These are phyloP conservation scores for Aphanomyces cochlioides DNA, from an alignment of 352 stramenopile genomes.

Conservation along the genomic window DNA sequence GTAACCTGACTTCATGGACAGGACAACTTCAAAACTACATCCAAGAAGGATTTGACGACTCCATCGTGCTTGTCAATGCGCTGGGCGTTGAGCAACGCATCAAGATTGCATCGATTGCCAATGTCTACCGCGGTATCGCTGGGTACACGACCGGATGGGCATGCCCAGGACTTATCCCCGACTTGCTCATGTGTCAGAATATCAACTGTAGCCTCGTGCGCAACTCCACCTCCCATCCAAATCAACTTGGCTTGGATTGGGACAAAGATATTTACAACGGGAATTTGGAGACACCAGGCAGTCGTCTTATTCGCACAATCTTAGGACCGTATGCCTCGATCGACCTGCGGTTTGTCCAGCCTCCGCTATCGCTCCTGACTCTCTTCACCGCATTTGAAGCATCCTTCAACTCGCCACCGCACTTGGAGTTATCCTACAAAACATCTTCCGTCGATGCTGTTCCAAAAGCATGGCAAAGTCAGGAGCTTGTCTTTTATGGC, in stretches of 20 bases:
- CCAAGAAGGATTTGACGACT: not conserved
- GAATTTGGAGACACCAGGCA: not conserved
- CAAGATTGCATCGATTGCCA: not conserved
- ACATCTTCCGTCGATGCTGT: too few species aligned
- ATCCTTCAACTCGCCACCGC: not conserved
- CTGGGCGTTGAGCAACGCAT: not conserved
- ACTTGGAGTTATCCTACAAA: not conserved
- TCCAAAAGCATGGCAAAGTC: too few species aligned
- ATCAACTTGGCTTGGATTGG: not conserved
- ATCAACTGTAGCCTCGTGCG: not conserved
- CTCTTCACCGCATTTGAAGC: not conserved
- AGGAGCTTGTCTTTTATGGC: not conserved
- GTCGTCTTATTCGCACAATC: not conserved
- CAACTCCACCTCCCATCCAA: too few species aligned
- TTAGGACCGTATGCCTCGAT: not conserved
- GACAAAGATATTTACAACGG: not conserved
- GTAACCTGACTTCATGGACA: not conserved
- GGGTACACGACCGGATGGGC: not conserved
- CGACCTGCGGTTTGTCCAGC: not conserved
- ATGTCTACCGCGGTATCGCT: not conserved
- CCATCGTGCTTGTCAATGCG: not conserved
- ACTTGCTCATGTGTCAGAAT: not conserved
- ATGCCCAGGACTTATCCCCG: not conserved
- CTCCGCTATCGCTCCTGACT: not conserved
- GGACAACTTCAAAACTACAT: not conserved